These are phyloP conservation scores for Schizopora paradoxa DNA, from an alignment of 1,284 basidiomycete species.

Conservation along the genomic window DNA sequence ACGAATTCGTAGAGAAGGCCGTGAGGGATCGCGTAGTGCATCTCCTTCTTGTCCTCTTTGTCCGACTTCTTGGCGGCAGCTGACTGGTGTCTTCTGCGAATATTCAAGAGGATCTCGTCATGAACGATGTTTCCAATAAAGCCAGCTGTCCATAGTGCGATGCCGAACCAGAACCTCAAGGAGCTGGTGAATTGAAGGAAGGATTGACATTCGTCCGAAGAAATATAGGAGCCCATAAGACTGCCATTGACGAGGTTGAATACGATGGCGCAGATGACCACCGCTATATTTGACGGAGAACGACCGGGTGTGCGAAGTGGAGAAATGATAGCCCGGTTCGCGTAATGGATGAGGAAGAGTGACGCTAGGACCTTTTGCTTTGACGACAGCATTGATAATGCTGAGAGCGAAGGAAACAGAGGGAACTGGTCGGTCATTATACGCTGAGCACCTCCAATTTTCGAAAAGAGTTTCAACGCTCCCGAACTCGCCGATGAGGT, in stretches of 20 bases:
- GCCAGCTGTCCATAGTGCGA: conserved; percentile 64
- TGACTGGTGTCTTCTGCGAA: conserved; percentile 45
- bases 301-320: conserved; percentile 81
- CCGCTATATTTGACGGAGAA: conserved; percentile 68
- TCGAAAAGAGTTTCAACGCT: not conserved
- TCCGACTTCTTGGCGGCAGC: conserved; percentile 18
- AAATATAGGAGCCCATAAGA: conserved; percentile 65
- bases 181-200: conserved; percentile 2
- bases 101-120: conserved; percentile 81
- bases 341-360: conserved; percentile 75
- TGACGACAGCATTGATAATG: conserved; percentile 28
- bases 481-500: not conserved
- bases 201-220: conserved; percentile 40
- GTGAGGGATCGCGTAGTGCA: conserved; percentile 76
- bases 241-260: conserved; percentile 78
- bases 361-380: conserved; percentile 52
- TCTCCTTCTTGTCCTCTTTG: conserved; percentile 21
- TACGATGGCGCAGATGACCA: conserved; percentile 49
- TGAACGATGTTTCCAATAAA: conserved; percentile 79
- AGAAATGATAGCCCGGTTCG: conserved; percentile 77
- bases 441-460: no score
- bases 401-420: conserved; percentile 17
- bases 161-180: conserved; percentile 55
- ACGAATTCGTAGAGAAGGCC: conserved; percentile 76
- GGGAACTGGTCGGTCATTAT: conserved; percentile 17